Conservation (phyloP, 2,329 filamentous ascomycete species). For the Colletotrichum tanaceti region DNA sequence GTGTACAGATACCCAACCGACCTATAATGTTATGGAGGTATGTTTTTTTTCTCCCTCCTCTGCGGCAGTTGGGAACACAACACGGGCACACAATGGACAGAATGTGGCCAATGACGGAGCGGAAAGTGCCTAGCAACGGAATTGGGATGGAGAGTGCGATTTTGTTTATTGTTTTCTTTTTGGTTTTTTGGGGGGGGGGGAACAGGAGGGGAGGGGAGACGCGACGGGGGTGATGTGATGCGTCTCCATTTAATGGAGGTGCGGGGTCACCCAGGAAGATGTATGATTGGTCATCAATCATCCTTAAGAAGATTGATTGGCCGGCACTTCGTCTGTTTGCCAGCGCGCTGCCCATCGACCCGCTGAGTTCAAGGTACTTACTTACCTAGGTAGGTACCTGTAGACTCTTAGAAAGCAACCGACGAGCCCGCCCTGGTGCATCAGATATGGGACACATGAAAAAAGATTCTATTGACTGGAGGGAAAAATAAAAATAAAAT, state of each 20-base stretch:
- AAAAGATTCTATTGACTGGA: conserved; percentile 13
- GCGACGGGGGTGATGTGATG: conserved; percentile 26
- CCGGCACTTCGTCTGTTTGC: neutral
- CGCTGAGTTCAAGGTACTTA: neutral
- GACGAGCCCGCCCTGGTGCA: conserved; percentile 10
- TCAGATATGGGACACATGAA: neutral
- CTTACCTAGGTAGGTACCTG: too few species aligned
- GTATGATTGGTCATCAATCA: neutral
- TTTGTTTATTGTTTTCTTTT: conserved; percentile 49
- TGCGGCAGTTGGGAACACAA: neutral
- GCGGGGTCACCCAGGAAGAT: neutral
- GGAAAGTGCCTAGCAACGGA: conserved; percentile 46
- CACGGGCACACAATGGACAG: conserved; percentile 3
- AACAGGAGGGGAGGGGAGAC: conserved; percentile 15
- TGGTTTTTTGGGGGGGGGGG: too few species aligned
- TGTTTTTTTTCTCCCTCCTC: neutral
- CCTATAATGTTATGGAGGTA: neutral
- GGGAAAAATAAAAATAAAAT: neutral
- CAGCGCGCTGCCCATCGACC: conserved; percentile 28
- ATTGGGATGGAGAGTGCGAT: conserved; percentile 1
- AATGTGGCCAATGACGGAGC: conserved; percentile 7
- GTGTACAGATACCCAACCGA: too few species aligned
- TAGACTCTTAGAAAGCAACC: conserved; percentile 16
- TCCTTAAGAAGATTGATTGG: neutral
- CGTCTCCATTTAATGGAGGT: conserved; percentile 16